phyloP scores from a whole-genome alignment of 805 yeast species.

The Cyberlindnera meyerae region DNA sequence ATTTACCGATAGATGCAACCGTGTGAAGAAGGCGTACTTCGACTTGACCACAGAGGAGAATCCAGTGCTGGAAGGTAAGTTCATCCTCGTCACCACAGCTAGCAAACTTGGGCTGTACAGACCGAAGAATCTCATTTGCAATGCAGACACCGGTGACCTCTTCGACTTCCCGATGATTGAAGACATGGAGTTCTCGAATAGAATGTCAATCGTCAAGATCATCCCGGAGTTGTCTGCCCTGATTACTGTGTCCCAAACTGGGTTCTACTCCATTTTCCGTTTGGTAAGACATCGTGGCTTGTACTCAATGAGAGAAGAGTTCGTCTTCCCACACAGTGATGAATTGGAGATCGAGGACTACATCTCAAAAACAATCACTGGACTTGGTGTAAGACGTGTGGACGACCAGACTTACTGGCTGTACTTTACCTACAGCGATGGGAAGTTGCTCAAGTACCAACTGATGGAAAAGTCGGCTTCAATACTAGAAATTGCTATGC shows the following conservation, averaged over 20 bases:
- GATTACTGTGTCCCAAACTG: slow-evolving; percentile 39
- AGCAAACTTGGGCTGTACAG: slow-evolving; percentile 40
- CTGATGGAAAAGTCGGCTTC: not conserved
- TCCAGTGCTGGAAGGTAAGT: too few relatives aligned
- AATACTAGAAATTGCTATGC: too few relatives aligned
- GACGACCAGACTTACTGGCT: slow-evolving; percentile 1
- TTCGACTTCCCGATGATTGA: slow-evolving; percentile 31
- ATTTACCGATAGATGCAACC: slow-evolving; percentile 23
- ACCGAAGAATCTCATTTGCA: slow-evolving; percentile 42
- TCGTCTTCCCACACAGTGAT: not conserved
- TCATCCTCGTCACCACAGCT: slow-evolving; percentile 41
- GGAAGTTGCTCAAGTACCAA: slow-evolving; percentile 1
- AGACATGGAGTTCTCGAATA: slow-evolving; percentile 16
- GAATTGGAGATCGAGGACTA: not conserved
- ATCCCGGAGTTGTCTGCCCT: slow-evolving; percentile 39
- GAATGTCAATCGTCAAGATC: slow-evolving; percentile 28
- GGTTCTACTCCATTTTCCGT: slow-evolving; percentile 38
- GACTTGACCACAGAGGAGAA: slow-evolving; percentile 1
- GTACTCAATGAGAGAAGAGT: slow-evolving; percentile 39
- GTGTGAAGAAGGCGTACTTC: slow-evolving; percentile 15
- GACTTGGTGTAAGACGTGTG: slow-evolving; percentile 4
- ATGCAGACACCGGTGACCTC: slow-evolving; percentile 39
- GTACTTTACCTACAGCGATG: slow-evolving; percentile 4
- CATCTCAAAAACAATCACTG: not conserved
- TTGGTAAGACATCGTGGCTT: slow-evolving; percentile 39